Evolutionary conservation across 352 stramenopile species (phyloP).

Genomic region (Globisporangium cystogenes): DNA sequence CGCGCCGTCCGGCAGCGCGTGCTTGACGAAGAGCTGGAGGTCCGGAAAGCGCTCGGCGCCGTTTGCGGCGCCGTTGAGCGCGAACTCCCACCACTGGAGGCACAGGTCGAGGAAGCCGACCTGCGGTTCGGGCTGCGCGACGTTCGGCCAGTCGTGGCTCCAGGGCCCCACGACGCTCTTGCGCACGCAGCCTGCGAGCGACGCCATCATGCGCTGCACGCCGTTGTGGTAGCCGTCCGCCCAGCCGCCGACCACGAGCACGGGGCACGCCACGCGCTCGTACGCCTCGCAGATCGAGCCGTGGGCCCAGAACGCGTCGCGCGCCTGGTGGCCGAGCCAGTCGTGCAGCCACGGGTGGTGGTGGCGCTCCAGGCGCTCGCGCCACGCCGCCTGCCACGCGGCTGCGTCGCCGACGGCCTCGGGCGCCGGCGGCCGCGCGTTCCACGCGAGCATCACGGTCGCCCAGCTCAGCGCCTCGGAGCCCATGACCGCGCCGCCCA

Average conservation of each 20-base stretch:
- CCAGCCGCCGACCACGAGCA: conserved; percentile 41
- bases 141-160: conserved; percentile 52
- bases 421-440: conserved; percentile 28
- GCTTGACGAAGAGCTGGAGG: conserved; percentile 44
- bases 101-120: conserved; percentile 48
- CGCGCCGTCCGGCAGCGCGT: conserved; percentile 20
- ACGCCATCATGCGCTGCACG: conserved; percentile 33
- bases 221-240: conserved; percentile 49
- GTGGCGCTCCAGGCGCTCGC: conserved; percentile 32
- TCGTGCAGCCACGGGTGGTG: conserved; percentile 41
- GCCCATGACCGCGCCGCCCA: conserved; percentile 32
- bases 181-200: conserved; percentile 25
- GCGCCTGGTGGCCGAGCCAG: conserved; percentile 35
- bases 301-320: conserved; percentile 42
- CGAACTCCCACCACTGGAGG: conserved; percentile 37
- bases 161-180: conserved; percentile 42
- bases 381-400: conserved; percentile 24
- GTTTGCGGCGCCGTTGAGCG: conserved; percentile 25
- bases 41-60: conserved; percentile 21
- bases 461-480: conserved; percentile 49
- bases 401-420: conserved; percentile 24
- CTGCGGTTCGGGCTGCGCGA: conserved; percentile 33
- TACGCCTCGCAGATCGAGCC: conserved; percentile 40
- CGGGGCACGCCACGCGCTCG: conserved; percentile 24
- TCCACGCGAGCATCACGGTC: conserved; percentile 43